Base-by-base conservation (phyloP, 2,329 filamentous ascomycete genomes). In the Metarhizium guizhouense region DNA sequence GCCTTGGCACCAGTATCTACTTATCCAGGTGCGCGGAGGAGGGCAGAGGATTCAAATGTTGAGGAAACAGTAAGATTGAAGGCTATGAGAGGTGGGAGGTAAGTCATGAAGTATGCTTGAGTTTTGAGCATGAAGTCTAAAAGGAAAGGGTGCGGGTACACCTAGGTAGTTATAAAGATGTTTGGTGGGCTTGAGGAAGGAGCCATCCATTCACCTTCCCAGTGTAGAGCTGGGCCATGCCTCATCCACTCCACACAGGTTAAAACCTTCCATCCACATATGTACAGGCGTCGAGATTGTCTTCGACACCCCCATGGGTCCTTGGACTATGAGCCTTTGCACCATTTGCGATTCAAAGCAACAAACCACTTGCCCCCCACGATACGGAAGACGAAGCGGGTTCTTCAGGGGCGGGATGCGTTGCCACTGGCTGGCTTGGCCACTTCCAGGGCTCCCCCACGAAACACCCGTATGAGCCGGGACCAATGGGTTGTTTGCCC, bases 291-390 rank as follows among this genome's bases (percentile, higher is more conserved):
- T 40, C 11, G 38, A 40, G 14, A 16, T 34, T 34, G 32, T 34
- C 32, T 7, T 25, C 34, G 13, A 36, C 34, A 2, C 2, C 34
- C 34, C 34, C 5, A 36, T 36, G 34, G 6, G 6, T 18, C 40
- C 40, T 29, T 25, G 25, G 25, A 25, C 25, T 14, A 38, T 40
- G 7, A 40, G 43, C 49, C 20, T 34, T 32, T 18, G 30, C 30
- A 25, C 25, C 25, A 18, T 20, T 36, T 38, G 54, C 54, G 14
- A 52, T 40, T 43, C 20, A 48, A 48, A 20, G 50, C 42, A 40
- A n/a, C 42, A 34, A 56, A 51, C n/a, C 50, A 18, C 14, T 11
- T 48, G 50, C 42, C 54, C 54, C 54, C 54, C 54, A 56, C 54
- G 54, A 51, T 51, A n/a, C 3, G 45, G 10, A 16, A 4, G 25